Conservation (phyloP, 495 filamentous ascomycete species). For the Neurospora sp. region DNA sequence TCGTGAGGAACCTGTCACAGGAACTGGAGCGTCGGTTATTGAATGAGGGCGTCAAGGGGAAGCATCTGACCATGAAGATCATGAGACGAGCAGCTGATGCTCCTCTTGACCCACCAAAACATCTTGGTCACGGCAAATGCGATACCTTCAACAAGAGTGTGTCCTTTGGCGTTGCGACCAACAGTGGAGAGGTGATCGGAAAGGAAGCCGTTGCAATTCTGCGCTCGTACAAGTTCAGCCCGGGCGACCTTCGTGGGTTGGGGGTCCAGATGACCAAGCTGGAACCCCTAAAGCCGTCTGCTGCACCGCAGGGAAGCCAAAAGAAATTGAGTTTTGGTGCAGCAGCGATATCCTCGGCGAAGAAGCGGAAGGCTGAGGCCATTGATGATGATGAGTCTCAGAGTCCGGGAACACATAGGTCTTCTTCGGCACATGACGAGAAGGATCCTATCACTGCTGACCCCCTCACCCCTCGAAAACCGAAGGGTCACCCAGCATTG, state of each 20-base stretch:
- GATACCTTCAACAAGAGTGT: conserved; percentile 85
- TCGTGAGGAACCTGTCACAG: conserved; percentile 69
- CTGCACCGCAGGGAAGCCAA: conserved; percentile 49
- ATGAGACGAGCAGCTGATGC: conserved; percentile 81
- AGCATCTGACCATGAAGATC: conserved; percentile 82
- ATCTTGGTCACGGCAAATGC: conserved; percentile 91
- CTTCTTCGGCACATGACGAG: conserved; percentile 2
- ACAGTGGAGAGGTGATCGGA: conserved; percentile 54
- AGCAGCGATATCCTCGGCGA: conserved; percentile 9
- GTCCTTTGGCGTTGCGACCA: conserved; percentile 71
- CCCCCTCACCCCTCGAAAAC: conserved; percentile 57
- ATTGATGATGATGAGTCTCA: conserved; percentile 14
- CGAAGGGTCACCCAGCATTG: conserved; percentile 44
- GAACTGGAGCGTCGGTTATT: conserved; percentile 72
- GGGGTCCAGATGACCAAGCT: conserved; percentile 89
- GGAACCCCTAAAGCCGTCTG: conserved; percentile 54
- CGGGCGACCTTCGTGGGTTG: conserved; percentile 81
- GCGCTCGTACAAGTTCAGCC: conserved; percentile 69
- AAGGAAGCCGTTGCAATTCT: conserved; percentile 79
- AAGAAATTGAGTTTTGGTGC: conserved; percentile 38
- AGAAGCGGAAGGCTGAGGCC: conserved; percentile 17
- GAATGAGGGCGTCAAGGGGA: conserved; percentile 76
- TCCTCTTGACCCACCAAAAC: conserved; percentile 85
- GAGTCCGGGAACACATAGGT: conserved; percentile 8
- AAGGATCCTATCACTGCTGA: conserved; percentile 40